Evolutionary conservation across 208 protist species (phyloP), one percentile per base, ranked within the genome.

Genomic region (Leptomonas pyrrhocoris): DNA sequence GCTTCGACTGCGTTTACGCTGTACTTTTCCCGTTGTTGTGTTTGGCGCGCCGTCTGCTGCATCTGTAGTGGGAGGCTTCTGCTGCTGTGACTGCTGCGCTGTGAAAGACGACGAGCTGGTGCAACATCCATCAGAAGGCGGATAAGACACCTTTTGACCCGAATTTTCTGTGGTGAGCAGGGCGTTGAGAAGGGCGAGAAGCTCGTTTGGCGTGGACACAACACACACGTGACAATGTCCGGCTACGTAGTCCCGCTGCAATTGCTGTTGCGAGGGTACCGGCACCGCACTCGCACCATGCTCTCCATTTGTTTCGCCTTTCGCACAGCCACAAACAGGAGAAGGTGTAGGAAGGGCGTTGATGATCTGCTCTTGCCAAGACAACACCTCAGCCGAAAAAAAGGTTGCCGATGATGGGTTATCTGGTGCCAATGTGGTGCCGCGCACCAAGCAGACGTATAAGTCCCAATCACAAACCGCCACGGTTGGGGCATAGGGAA

Each of bases 191-290:
- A 77, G 80, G 30, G 19, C 65, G 5, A 86, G 68, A 13, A 86
- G 68, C 21, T 68, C 74, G 60, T 86, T 86, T 1, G 81, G 81
- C 11, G 76, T 49, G 7, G 53, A 34, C 16, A 81, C 61, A 11
- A 55, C 55, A 18, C 63, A 13, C 23, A 86, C 27, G 55, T 86
- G 81, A 2, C 74, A 50, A 66, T 86, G 72, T 27, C 54, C 43
- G 4, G 46, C 68, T 15, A 27, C 69, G 49, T 80, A 84, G 51
- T 53, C 63, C 12, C 66, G 21, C 61, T 75, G 77, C 30, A 45
- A 56, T 36, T 58, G 68, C 15, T 27, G 38, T 19, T 54, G 34
- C 16, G 58, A 51, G 9, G 16, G 38, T 28, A 38, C 1, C 0
- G 11, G 8, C 15, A 21, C 28, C 1, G 27, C 31, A 3, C 16